Evolutionary conservation across 371 early-diverging fungal species (phyloP).

Genomic region (Mortierella sp.): DNA sequence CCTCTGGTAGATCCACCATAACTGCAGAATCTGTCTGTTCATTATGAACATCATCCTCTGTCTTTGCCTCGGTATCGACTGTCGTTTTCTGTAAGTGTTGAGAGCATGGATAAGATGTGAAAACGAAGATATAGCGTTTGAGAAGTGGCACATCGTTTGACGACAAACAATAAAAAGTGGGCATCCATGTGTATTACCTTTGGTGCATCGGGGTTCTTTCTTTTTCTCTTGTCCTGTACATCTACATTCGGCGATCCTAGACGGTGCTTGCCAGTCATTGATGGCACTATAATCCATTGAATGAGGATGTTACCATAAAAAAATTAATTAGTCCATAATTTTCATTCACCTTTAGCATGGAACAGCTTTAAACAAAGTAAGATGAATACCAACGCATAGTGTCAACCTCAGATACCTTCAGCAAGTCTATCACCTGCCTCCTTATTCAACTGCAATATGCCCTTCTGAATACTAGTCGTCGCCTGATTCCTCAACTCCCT

Average conservation of each 20-base stretch:
- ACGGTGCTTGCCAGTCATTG: not conserved
- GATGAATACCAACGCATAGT: too few species aligned
- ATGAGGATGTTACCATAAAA: not conserved
- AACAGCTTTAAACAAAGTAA: too few species aligned
- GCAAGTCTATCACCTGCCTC: not conserved
- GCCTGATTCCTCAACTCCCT: not conserved
- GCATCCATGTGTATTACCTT: not conserved
- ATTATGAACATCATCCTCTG: not conserved
- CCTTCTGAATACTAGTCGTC: not conserved
- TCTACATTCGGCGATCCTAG: not conserved
- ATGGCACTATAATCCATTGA: not conserved
- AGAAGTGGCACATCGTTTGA: not conserved
- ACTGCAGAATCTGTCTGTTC: not conserved
- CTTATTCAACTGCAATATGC: constrained; percentile 1
- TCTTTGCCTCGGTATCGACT: not conserved
- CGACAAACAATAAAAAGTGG: not conserved
- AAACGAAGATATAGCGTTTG: not conserved
- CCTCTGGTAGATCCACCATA: not conserved
- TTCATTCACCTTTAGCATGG: too few species aligned
- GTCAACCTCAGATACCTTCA: not conserved
- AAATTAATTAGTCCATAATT: not conserved
- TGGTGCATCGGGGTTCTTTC: not conserved
- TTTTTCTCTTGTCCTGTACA: not conserved
- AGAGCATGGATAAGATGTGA: not conserved
- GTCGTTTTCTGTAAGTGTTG: not conserved